Percentiles rank a stretch among this genome's conserved stretches.
phyloP scores from a whole-genome alignment of 164 flowering plant genomes.

The Tinospora cordifolia region DNA sequence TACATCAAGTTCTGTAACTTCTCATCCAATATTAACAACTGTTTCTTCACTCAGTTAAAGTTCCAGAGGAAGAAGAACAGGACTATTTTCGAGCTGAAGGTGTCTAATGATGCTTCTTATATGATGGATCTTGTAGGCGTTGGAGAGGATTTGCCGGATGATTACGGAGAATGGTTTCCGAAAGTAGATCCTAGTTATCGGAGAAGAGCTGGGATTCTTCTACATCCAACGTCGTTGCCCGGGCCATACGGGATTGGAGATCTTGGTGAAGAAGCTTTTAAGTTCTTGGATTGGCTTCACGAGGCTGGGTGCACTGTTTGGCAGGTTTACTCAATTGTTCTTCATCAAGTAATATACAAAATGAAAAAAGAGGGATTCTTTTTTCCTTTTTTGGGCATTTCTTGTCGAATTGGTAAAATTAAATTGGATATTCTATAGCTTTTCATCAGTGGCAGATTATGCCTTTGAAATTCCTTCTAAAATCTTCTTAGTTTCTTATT shows the following conservation, averaged over 20 bases:
- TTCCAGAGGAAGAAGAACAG: not conserved
- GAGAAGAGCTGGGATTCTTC: slow-evolving; percentile 76
- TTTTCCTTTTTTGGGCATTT: not conserved
- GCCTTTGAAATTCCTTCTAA: not conserved
- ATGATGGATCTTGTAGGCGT: slow-evolving; percentile 13
- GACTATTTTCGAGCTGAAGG: not conserved
- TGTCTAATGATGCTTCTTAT: not conserved
- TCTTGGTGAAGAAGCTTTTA: slow-evolving; percentile 66
- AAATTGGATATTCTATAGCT: not conserved
- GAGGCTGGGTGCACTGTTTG: slow-evolving; percentile 76
- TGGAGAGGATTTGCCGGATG: slow-evolving; percentile 68
- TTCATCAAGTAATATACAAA: too few species aligned
- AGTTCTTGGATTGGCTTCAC: slow-evolving; percentile 87
- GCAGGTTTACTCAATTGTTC: slow-evolving; percentile 50
- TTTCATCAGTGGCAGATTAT: not conserved
- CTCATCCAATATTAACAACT: not conserved
- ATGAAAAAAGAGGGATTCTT: not conserved
- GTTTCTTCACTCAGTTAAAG: slow-evolving; percentile 2
- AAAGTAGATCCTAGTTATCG: slow-evolving; percentile 30
- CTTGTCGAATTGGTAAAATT: not conserved
- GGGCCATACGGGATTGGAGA: slow-evolving; percentile 88
- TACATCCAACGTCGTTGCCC: slow-evolving; percentile 86
- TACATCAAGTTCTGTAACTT: slow-evolving; percentile 5
- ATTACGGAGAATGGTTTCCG: slow-evolving; percentile 54
- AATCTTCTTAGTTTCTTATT: not conserved